These are phyloP conservation scores for Cryptococcus jaspeensis DNA, from an alignment of 1,284 basidiomycete species.

Conservation along the genomic window DNA sequence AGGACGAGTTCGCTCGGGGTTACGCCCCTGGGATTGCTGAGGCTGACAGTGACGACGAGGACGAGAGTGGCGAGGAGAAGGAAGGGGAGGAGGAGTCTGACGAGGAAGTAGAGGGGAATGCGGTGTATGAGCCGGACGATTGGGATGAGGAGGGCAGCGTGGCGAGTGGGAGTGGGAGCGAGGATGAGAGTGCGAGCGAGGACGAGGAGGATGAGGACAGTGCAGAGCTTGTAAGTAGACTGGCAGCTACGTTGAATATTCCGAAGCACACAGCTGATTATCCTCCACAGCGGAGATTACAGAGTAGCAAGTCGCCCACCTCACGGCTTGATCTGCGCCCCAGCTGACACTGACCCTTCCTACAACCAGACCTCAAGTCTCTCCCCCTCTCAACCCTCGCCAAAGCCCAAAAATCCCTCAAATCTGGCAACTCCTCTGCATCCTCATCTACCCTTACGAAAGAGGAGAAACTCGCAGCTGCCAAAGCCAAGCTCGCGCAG, in stretches of 20 bases:
- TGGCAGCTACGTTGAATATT: not conserved
- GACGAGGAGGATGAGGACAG: conserved; percentile 27
- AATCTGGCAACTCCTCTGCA: conserved; percentile 9
- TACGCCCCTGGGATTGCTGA: conserved; percentile 20
- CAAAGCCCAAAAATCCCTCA: conserved; percentile 33
- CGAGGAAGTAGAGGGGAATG: conserved; percentile 37
- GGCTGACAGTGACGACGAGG: not conserved
- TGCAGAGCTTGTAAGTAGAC: conserved; percentile 24
- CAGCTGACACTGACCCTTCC: not conserved
- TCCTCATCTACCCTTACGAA: conserved; percentile 6
- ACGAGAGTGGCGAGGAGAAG: conserved; percentile 30
- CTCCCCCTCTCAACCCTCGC: conserved; percentile 30
- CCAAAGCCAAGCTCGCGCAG: conserved; percentile 40
- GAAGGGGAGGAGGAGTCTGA: conserved; percentile 51
- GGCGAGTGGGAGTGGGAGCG: conserved; percentile 15
- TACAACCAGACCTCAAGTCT: conserved; percentile 18
- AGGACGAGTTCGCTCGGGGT: conserved; percentile 49
- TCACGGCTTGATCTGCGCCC: not conserved
- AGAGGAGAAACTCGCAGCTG: conserved; percentile 28
- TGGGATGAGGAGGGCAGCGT: conserved; percentile 33
- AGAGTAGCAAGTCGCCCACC: conserved; percentile 18
- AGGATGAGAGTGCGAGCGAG: conserved; percentile 27
- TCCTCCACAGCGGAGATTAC: conserved; percentile 15
- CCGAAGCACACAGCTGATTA: conserved; percentile 19
- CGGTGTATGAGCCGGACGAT: conserved; percentile 45